Conservation (phyloP, 108 stramenopile genomes). For the Cyclotella atomus region DNA sequence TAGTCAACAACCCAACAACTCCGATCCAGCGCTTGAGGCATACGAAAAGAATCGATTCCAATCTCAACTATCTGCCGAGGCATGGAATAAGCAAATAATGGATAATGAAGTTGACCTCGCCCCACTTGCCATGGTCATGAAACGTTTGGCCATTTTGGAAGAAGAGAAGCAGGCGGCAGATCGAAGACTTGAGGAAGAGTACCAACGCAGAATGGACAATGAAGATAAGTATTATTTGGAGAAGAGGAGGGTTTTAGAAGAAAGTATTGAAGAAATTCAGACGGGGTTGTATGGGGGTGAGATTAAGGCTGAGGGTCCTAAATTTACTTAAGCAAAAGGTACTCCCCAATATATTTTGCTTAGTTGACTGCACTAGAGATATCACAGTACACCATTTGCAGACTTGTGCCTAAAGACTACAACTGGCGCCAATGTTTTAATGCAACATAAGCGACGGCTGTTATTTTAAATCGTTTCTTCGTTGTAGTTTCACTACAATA, state of each 20-base stretch:
- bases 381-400: too few species aligned
- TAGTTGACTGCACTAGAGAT: too few species aligned
- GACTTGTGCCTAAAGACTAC: too few species aligned
- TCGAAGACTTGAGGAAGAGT: conserved; percentile 81
- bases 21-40: conserved; percentile 9
- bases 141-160: conserved; percentile 80
- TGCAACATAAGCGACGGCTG: too few species aligned
- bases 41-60: conserved; percentile 68
- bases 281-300: conserved; percentile 37
- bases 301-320: conserved; percentile 3
- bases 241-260: conserved; percentile 77
- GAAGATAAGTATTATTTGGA: conserved; percentile 80
- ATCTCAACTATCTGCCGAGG: conserved; percentile 63
- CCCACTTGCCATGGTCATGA: conserved; percentile 76
- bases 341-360: too few species aligned
- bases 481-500: too few species aligned
- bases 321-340: conserved; percentile 12
- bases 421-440: too few species aligned
- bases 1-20: conserved; percentile 3
- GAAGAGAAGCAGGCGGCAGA: conserved; percentile 81
- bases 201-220: conserved; percentile 62
- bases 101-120: conserved; percentile 69
- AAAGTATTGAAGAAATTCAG: conserved; percentile 72
- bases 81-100: conserved; percentile 85
- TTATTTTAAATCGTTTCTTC: too few species aligned